phyloP scores from a whole-genome alignment of 192 early-diverging fungal species.

The Backusella mclennaniae region DNA sequence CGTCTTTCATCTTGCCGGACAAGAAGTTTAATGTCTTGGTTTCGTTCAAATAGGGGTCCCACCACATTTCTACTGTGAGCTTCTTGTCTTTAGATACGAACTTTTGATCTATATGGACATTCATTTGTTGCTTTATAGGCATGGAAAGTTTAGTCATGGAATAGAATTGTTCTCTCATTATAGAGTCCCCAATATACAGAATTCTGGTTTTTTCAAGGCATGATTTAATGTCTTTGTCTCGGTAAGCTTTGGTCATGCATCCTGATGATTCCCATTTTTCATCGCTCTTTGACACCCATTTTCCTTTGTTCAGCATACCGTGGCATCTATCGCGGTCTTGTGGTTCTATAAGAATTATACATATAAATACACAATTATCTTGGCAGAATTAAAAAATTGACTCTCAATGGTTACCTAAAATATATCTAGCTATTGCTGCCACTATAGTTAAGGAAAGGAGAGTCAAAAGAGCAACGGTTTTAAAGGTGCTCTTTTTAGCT shows the following conservation, averaged over 20 bases:
- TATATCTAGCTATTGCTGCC: neutral
- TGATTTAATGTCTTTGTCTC: constrained; percentile 25
- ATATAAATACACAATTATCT: neutral
- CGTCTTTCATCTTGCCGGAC: constrained; percentile 1
- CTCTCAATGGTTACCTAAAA: neutral
- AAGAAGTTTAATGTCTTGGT: constrained; percentile 35
- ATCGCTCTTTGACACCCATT: constrained; percentile 42
- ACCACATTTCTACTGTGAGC: constrained; percentile 57
- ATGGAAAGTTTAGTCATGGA: constrained; percentile 42
- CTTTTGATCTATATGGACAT: constrained; percentile 1
- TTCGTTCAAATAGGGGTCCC: constrained; percentile 70
- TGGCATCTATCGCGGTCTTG: constrained; percentile 40
- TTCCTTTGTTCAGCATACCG: constrained; percentile 51
- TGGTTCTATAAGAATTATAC: constrained; percentile 31
- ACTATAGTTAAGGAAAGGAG: neutral
- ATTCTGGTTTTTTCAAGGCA: constrained; percentile 51
- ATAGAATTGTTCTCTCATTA: constrained; percentile 61
- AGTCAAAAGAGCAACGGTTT: neutral
- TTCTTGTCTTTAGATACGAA: constrained; percentile 19
- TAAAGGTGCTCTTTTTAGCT: neutral
- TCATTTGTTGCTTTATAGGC: constrained; percentile 24
- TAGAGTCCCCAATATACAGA: constrained; percentile 71
- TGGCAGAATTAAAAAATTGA: neutral
- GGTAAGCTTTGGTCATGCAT: constrained; percentile 59
- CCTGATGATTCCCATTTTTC: constrained; percentile 60